A percentile compares a stretch with the other conserved stretches of the same genome.
phyloP scores from a whole-genome alignment of 768 basidiomycete species.

The Termitomyces heimii region DNA sequence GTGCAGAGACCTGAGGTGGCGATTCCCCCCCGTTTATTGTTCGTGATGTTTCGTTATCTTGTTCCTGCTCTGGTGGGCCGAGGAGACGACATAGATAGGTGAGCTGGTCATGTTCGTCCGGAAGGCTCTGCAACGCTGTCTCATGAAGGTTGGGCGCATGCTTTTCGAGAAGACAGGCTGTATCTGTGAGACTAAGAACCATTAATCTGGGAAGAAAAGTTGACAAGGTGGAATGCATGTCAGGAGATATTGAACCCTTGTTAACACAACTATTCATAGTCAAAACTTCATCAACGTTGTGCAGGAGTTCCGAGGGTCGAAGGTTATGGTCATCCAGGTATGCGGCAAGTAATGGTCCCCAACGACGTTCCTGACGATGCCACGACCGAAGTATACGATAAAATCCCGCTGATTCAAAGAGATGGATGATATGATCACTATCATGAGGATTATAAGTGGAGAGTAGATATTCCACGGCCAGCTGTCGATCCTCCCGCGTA shows the following conservation, averaged over 20 bases:
- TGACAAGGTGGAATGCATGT: slow-evolving; percentile 48
- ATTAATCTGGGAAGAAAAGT: slow-evolving; percentile 63
- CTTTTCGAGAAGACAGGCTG: slow-evolving; percentile 69
- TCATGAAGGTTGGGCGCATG: slow-evolving; percentile 64
- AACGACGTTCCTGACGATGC: slow-evolving; percentile 70
- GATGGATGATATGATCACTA: slow-evolving; percentile 51
- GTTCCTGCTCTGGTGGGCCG: slow-evolving; percentile 36
- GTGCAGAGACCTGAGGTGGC: slow-evolving; percentile 39
- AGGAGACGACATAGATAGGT: slow-evolving; percentile 76
- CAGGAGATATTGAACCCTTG: slow-evolving; percentile 46
- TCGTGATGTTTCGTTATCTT: slow-evolving; percentile 25
- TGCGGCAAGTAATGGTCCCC: slow-evolving; percentile 68
- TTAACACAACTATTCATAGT: slow-evolving; percentile 35
- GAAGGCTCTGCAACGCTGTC: slow-evolving; percentile 49
- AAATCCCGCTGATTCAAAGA: slow-evolving; percentile 84
- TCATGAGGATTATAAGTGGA: slow-evolving; percentile 89
- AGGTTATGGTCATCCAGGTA: slow-evolving; percentile 72
- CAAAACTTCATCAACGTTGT: slow-evolving; percentile 60
- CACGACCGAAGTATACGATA: slow-evolving; percentile 83
- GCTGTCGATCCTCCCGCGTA: slow-evolving; percentile 90
- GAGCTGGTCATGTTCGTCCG: slow-evolving; percentile 46
- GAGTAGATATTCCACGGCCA: slow-evolving; percentile 90
- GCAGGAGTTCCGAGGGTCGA: slow-evolving; percentile 54
- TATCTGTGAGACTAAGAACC: slow-evolving; percentile 49
- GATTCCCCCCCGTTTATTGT: slow-evolving; percentile 21